Percentiles rank a stretch among this genome's conserved stretches.
These are phyloP conservation scores for Chaetomiaceae sp. DNA, from an alignment of 2,329 filamentous ascomycete species.

Conservation along the genomic window DNA sequence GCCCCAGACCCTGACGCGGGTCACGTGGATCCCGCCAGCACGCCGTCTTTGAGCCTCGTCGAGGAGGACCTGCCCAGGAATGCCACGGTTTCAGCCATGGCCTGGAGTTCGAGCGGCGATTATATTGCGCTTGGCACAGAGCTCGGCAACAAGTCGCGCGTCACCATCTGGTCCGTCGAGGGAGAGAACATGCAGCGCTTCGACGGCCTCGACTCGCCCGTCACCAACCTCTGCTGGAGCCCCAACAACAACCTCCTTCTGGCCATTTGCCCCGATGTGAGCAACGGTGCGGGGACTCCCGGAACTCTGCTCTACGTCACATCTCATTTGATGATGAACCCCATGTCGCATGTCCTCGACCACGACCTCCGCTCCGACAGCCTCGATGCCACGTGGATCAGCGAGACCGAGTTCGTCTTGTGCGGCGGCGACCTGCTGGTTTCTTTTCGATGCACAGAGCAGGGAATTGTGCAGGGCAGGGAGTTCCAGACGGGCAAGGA, in stretches of 20 bases:
- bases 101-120: constrained; percentile 56
- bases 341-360: constrained; percentile 45
- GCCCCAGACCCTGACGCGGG: constrained; percentile 42
- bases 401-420: constrained; percentile 53
- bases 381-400: constrained; percentile 58
- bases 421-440: constrained; percentile 54
- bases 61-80: constrained; percentile 49
- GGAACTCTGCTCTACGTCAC: constrained; percentile 53
- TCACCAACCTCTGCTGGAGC: constrained; percentile 60
- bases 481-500: constrained; percentile 52
- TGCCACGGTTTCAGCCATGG: constrained; percentile 54
- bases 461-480: constrained; percentile 41
- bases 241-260: constrained; percentile 51
- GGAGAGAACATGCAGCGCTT: constrained; percentile 50
- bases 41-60: constrained; percentile 45
- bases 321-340: constrained; percentile 39
- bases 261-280: constrained; percentile 51
- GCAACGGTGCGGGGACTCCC: constrained; percentile 35
- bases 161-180: constrained; percentile 54
- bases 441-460: constrained; percentile 44
- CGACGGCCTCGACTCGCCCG: constrained; percentile 55
- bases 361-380: constrained; percentile 49
- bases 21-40: constrained; percentile 42
- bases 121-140: constrained; percentile 57
- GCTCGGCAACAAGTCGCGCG: constrained; percentile 46